Conservation (phyloP, 2,329 filamentous ascomycete species). For the Cryphonectria naterciae region DNA sequence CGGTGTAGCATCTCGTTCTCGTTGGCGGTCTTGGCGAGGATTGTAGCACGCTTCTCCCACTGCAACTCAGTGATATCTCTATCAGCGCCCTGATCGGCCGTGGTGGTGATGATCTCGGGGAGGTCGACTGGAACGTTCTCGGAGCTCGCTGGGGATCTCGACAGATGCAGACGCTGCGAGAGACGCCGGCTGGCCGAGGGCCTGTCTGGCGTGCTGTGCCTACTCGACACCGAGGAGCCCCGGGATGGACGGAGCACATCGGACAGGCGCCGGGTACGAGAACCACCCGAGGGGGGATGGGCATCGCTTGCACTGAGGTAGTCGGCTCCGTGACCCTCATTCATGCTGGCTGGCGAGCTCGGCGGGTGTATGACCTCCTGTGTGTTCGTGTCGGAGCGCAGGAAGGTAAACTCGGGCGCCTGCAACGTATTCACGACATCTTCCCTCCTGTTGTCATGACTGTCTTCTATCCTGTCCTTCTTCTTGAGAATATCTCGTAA, state of each 20-base stretch:
- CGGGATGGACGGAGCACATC: constrained; percentile 46
- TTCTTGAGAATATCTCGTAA: constrained; percentile 59
- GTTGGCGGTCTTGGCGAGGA: constrained; percentile 64
- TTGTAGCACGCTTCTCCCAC: constrained; percentile 95
- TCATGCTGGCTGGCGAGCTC: constrained; percentile 34
- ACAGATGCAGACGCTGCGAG: constrained; percentile 73
- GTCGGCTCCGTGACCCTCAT: constrained; percentile 32
- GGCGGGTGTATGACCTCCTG: constrained; percentile 80
- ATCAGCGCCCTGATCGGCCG: constrained; percentile 52
- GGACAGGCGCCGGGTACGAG: constrained; percentile 37
- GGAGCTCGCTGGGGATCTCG: constrained; percentile 62
- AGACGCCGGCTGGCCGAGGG: constrained; percentile 50
- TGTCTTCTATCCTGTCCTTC: constrained; percentile 51
- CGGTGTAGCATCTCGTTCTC: constrained; percentile 56
- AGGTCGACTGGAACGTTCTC: constrained; percentile 79
- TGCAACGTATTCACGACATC: constrained; percentile 43
- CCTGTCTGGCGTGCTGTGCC: constrained; percentile 41
- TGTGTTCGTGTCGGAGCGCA: constrained; percentile 80
- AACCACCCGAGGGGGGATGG: constrained; percentile 14
- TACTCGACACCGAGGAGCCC: constrained; percentile 51
- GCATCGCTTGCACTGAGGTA: constrained; percentile 36
- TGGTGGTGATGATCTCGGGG: constrained; percentile 67
- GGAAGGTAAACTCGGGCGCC: constrained; percentile 76
- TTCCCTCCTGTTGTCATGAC: constrained; percentile 35
- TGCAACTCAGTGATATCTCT: constrained; percentile 62